Conservation (phyloP, 2,329 filamentous ascomycete species). For the Fusarium sp. region DNA sequence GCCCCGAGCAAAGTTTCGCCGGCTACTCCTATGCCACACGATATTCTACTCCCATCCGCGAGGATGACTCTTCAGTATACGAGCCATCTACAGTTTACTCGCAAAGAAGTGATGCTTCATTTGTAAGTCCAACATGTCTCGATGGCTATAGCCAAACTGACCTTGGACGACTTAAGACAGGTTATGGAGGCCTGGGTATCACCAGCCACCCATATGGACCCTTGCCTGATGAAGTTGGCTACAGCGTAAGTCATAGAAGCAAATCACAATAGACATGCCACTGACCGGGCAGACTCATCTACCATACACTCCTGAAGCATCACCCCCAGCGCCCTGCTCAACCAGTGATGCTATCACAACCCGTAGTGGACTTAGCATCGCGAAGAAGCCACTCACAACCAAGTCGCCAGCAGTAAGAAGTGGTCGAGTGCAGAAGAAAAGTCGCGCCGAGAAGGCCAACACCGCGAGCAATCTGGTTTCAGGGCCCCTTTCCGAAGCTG, state of each 20-base stretch:
- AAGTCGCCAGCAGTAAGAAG: constrained; percentile 32
- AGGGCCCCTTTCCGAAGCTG: constrained; percentile 77
- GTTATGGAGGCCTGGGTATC: constrained; percentile 21
- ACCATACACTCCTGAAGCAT: constrained; percentile 60
- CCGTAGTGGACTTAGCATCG: constrained; percentile 51
- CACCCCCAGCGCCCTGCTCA: constrained; percentile 55
- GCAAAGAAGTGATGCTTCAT: constrained; percentile 27
- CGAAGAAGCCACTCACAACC: constrained; percentile 34
- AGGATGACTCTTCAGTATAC: constrained; percentile 33
- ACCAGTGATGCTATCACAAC: constrained; percentile 49
- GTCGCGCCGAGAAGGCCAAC: constrained; percentile 50
- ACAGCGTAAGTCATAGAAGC: constrained; percentile 30
- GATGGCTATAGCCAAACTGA: neutral
- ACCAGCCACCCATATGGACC: constrained; percentile 34
- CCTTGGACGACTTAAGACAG: constrained; percentile 22
- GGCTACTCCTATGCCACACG: constrained; percentile 23
- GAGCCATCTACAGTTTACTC: constrained; percentile 35
- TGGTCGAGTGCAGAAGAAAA: constrained; percentile 41
- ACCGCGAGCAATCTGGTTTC: constrained; percentile 58
- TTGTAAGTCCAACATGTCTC: constrained; percentile 30
- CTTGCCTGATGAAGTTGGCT: constrained; percentile 37
- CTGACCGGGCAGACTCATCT: constrained; percentile 23
- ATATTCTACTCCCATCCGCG: constrained; percentile 37
- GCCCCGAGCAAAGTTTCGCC: constrained; percentile 16
- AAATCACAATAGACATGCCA: neutral